Percentiles rank a stretch among this genome's conserved stretches.
Evolutionary conservation across 495 filamentous ascomycete species (phyloP).

Genomic region (Trichoderma erinaceum): DNA sequence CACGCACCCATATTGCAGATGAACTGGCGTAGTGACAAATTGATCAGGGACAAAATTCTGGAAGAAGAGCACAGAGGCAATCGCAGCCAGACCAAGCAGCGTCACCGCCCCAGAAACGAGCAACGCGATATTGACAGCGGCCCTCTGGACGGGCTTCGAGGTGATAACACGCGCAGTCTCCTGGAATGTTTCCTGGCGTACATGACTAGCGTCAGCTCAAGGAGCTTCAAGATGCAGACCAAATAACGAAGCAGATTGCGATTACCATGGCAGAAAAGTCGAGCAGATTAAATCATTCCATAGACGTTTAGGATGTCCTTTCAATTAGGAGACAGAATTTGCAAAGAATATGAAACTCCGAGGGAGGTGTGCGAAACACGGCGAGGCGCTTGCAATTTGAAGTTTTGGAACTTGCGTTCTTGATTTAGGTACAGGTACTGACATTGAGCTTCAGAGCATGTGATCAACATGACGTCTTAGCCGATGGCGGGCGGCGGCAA

Average conservation of each 20-base stretch:
- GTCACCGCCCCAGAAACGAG: conserved; percentile 51
- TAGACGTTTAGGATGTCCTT: not conserved
- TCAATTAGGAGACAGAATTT: not conserved
- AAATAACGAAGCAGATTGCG: not conserved
- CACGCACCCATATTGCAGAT: conserved; percentile 77
- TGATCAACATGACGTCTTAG: conserved; percentile 17
- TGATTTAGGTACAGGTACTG: conserved; percentile 5
- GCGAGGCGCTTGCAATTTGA: no score
- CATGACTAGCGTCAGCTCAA: not conserved
- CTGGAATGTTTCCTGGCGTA: conserved; percentile 15
- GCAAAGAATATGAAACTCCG: not conserved
- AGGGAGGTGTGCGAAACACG: not conserved
- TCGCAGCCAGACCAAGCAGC: conserved; percentile 55
- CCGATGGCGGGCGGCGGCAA: not conserved
- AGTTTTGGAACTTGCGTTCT: no score
- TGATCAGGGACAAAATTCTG: conserved; percentile 72
- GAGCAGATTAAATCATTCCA: not conserved
- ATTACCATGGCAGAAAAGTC: not conserved
- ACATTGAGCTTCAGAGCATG: conserved; percentile 17
- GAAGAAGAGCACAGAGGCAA: conserved; percentile 76
- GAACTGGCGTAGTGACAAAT: conserved; percentile 54
- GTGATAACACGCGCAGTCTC: conserved; percentile 47
- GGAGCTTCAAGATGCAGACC: not conserved
- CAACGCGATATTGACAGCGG: conserved; percentile 66
- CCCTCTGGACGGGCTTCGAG: conserved; percentile 60